phyloP scores from a whole-genome alignment of 495 filamentous ascomycete genomes.

The Aspergillus cristatus region DNA sequence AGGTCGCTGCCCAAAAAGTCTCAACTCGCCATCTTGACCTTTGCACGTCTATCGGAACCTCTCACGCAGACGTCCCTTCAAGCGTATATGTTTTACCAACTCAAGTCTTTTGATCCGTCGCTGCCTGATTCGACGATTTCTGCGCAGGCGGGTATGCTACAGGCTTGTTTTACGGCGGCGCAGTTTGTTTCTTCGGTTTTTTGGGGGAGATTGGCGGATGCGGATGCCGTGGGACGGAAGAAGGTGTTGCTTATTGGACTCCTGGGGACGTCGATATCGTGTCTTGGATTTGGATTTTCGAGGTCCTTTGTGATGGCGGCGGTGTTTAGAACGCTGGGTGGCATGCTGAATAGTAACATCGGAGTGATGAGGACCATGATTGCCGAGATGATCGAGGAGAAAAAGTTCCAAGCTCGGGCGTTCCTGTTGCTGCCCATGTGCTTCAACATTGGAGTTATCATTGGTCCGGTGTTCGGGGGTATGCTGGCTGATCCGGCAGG shows the following conservation, averaged over 20 bases:
- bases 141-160: slow-evolving; percentile 64
- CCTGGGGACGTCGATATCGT: slow-evolving; percentile 59
- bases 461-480: slow-evolving; percentile 57
- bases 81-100: slow-evolving; percentile 66
- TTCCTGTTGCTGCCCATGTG: slow-evolving; percentile 76
- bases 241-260: slow-evolving; percentile 68
- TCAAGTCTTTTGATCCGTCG: slow-evolving; percentile 56
- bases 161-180: slow-evolving; percentile 65
- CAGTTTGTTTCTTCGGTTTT: slow-evolving; percentile 72
- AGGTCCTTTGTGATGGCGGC: slow-evolving; percentile 57
- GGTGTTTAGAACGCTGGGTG: slow-evolving; percentile 63
- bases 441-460: slow-evolving; percentile 67
- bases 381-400: slow-evolving; percentile 65
- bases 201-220: slow-evolving; percentile 71
- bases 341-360: slow-evolving; percentile 71
- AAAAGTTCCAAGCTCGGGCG: slow-evolving; percentile 60
- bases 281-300: slow-evolving; percentile 73
- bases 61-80: slow-evolving; percentile 69
- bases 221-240: slow-evolving; percentile 61
- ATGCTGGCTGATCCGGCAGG: slow-evolving; percentile 61
- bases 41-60: slow-evolving; percentile 70
- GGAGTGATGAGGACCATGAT: slow-evolving; percentile 79
- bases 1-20: slow-evolving; percentile 60
- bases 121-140: slow-evolving; percentile 61
- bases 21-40: slow-evolving; percentile 64